Percentiles rank a stretch among this genome's conserved stretches.
These are phyloP conservation scores for Rhodotorula babjevae DNA, from an alignment of 768 basidiomycete species.

Conservation along the genomic window DNA sequence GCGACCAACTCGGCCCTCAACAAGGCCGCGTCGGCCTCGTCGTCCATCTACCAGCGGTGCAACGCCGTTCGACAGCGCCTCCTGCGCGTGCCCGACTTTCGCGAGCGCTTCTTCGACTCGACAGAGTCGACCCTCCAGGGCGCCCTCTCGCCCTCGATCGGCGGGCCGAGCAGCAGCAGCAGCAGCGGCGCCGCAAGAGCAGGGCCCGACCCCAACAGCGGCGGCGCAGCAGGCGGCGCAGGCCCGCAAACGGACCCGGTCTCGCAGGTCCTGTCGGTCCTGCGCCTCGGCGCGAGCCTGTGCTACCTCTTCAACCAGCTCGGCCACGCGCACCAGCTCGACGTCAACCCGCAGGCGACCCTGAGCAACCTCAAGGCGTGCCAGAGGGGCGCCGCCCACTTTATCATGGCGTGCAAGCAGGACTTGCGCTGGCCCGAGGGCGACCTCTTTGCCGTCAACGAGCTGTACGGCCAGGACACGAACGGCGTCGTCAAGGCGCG, in stretches of 20 bases:
- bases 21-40: constrained; percentile 35
- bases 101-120: constrained; percentile 36
- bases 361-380: constrained; percentile 68
- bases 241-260: constrained; percentile 63
- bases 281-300: constrained; percentile 85
- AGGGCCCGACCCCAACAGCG: background rate
- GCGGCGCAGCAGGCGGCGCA: constrained; percentile 51
- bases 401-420: constrained; percentile 78
- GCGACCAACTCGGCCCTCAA: constrained; percentile 38
- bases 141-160: background rate
- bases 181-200: background rate
- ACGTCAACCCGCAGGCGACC: constrained; percentile 63
- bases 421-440: constrained; percentile 47
- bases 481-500: constrained; percentile 89
- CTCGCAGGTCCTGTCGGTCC: constrained; percentile 87
- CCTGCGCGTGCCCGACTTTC: constrained; percentile 39
- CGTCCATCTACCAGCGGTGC: constrained; percentile 41
- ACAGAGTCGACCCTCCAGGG: constrained; percentile 1
- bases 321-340: constrained; percentile 49
- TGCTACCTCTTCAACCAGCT: constrained; percentile 95
- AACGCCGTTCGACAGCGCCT: constrained; percentile 31
- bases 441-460: constrained; percentile 72
- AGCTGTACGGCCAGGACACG: constrained; percentile 80
- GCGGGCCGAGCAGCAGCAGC: too few relatives aligned
- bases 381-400: constrained; percentile 85